Conservation (phyloP, 2,329 filamentous ascomycete species). For the Verticillium albo-atrum region DNA sequence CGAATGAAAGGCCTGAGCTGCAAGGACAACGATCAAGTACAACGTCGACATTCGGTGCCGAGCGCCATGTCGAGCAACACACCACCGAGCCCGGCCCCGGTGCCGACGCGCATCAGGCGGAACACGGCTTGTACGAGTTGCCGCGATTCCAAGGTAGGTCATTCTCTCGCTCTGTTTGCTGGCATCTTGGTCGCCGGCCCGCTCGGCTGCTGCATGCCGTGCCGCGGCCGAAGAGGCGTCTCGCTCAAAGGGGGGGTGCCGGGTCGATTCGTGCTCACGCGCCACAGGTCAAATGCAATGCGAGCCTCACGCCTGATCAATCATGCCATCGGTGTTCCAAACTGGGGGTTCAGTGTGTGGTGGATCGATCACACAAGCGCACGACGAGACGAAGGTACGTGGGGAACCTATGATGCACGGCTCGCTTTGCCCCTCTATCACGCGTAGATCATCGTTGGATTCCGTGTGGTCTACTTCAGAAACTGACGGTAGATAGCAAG, state of each 20-base stretch:
- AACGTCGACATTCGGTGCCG: neutral
- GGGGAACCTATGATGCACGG: too few species aligned
- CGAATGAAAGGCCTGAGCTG: too few species aligned
- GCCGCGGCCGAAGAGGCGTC: too few species aligned
- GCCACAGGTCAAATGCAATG: constrained; percentile 38
- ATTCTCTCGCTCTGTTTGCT: neutral
- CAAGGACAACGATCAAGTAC: too few species aligned
- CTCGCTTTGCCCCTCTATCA: too few species aligned
- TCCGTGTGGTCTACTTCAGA: too few species aligned
- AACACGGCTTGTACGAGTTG: constrained; percentile 26
- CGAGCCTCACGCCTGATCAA: constrained; percentile 30
- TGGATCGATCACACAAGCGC: constrained; percentile 43
- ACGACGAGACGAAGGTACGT: constrained; percentile 38
- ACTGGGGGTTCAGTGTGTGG: constrained; percentile 36
- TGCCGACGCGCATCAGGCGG: constrained; percentile 20
- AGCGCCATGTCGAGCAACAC: neutral
- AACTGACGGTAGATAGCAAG: constrained; percentile 32
- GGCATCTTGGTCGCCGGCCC: neutral
- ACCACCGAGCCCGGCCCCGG: constrained; percentile 5
- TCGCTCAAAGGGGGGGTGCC: too few species aligned
- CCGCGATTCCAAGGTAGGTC: constrained; percentile 29
- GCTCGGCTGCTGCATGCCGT: too few species aligned
- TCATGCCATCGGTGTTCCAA: constrained; percentile 41
- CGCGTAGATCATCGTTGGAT: too few species aligned
- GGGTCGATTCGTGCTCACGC: neutral